phyloP scores from a whole-genome alignment of 345 rosid species.

The Acer negundo region DNA sequence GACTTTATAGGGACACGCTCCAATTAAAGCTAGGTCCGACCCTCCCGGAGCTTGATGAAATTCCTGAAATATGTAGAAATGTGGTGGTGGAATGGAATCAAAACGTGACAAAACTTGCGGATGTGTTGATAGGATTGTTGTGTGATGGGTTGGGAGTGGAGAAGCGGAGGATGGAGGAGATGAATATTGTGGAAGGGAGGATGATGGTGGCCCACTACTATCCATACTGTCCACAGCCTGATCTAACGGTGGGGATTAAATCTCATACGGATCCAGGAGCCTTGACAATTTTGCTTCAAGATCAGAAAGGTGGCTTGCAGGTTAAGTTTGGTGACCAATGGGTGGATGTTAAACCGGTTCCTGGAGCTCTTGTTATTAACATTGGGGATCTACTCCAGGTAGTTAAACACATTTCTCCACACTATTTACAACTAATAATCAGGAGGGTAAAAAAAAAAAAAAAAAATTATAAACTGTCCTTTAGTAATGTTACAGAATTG shows the following conservation, averaged over 20 bases:
- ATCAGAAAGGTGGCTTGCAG: constrained; percentile 53
- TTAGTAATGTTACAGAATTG: too few relatives aligned
- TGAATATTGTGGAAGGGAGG: constrained; percentile 38
- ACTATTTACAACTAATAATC: too few relatives aligned
- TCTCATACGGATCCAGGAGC: constrained; percentile 56
- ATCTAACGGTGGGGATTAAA: constrained; percentile 47
- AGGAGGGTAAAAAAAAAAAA: too few relatives aligned
- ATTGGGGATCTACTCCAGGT: constrained; percentile 59
- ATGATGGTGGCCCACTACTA: constrained; percentile 52
- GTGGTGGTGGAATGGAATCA: constrained; percentile 44
- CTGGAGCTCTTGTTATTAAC: constrained; percentile 52
- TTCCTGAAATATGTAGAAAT: constrained; percentile 51
- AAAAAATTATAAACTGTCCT: too few relatives aligned
- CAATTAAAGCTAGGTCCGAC: constrained; percentile 39
- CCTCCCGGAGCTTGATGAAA: constrained; percentile 18
- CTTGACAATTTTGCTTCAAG: constrained; percentile 46
- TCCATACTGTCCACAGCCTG: constrained; percentile 59
- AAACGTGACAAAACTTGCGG: constrained; percentile 33
- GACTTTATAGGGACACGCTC: constrained; percentile 45
- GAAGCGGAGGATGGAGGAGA: constrained; percentile 33
- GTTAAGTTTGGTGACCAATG: constrained; percentile 44
- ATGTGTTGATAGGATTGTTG: constrained; percentile 42
- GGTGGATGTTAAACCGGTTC: constrained; percentile 51
- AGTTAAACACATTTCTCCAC: constrained; percentile 1
- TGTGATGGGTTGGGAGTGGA: constrained; percentile 53